Base-by-base conservation (phyloP, 805 yeast species). In the Kodamaea hsintzibuensis region DNA sequence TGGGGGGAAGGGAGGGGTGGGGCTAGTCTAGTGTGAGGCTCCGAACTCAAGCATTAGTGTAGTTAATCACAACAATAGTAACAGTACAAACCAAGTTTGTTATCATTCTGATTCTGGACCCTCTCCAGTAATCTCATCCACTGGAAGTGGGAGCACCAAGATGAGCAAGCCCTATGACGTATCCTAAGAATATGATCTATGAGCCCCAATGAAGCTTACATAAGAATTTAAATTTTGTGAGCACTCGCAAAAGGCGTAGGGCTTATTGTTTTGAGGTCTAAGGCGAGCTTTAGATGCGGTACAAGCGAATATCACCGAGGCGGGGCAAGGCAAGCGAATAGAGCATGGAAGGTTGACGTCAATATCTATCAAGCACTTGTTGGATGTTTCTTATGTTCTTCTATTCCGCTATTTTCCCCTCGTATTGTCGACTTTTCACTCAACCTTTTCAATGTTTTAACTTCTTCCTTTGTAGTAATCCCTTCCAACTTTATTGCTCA, bases 271-370 rank as follows among this genome's bases (percentile, higher is more conserved):
- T 17, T 40, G 44, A 19, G 25, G 44, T 16, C 44, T 40, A 40
- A 40, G 44, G 44, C 44, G 44, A 40, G 25, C 25, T 40, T 40
- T 40, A 40, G 44, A 40, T 40, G 25, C n/a, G 25, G 19, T 19
- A 40, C 44, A 14, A 16, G 19, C 25, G 19, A 19, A 10, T 16
- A 40, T 16, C 44, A 10, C 44, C 44, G 44, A 40, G 44, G 44
- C 44, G 44, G 44, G 44, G 42, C 42, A 3, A 13, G 19, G 42
- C 4, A 38, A 13, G 42, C 19, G 35, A 30, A 12, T 38, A 7
- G 39, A 38, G 42, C 14, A 38, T 16, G 42, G 42, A 38, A 38
- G 17, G 42, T 16, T 38, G 42, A 38, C 42, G 42, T 38, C 42
- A 38, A 38, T n/a, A 7, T 17, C 39, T 22, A 22, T 22, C 25